These are phyloP conservation scores for Umbelopsis isabellina DNA, from an alignment of 192 early-diverging fungal species.

Conservation along the genomic window DNA sequence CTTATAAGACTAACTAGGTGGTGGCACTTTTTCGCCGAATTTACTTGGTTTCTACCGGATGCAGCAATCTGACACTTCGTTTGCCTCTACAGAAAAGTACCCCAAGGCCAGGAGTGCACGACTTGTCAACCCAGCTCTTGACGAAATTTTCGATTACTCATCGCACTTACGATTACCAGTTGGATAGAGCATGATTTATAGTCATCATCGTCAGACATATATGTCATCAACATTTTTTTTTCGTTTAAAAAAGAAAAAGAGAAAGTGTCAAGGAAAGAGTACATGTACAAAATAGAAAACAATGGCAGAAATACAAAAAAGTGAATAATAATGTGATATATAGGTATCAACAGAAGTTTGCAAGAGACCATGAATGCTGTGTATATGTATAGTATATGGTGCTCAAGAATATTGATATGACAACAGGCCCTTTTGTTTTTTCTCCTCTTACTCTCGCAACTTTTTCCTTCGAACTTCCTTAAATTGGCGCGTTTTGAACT, in stretches of 20 bases:
- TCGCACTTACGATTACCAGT: too few species aligned
- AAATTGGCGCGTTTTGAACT: too few species aligned
- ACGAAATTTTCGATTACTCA: too few species aligned
- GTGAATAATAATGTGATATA: not conserved
- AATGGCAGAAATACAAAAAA: constrained; percentile 4
- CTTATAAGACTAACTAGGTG: too few species aligned
- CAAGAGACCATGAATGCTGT: constrained; percentile 1
- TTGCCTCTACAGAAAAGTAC: not conserved
- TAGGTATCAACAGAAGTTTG: too few species aligned
- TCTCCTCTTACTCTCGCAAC: too few species aligned
- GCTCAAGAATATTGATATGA: too few species aligned
- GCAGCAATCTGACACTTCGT: not conserved
- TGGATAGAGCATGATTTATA: not conserved
- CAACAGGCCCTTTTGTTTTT: too few species aligned
- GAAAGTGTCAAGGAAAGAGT: not conserved
- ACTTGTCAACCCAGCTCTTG: not conserved
- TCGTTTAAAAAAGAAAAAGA: not conserved
- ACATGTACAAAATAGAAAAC: constrained; percentile 6
- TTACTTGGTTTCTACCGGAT: not conserved
- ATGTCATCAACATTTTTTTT: too few species aligned
- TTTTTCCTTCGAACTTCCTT: too few species aligned
- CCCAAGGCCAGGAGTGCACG: not conserved
- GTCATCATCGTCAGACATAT: too few species aligned
- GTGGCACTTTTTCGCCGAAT: too few species aligned
- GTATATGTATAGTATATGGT: not conserved